Conservation (phyloP, 495 filamentous ascomycete species). For the Filosporella fistucella region DNA sequence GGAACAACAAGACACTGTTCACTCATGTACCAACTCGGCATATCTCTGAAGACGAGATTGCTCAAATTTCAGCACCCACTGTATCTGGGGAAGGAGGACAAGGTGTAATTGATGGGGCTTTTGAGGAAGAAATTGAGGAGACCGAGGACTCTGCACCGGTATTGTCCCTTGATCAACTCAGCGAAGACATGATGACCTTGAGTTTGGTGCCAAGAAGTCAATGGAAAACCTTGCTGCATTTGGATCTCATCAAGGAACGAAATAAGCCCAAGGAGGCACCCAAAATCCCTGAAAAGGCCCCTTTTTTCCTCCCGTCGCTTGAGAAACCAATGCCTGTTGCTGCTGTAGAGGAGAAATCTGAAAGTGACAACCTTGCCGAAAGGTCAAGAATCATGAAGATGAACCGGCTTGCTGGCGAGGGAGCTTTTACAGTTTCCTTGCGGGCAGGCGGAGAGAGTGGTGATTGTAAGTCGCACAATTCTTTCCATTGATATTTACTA, state of each 20-base stretch:
- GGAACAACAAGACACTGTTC: slow-evolving; percentile 91
- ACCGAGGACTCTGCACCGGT: slow-evolving; percentile 38
- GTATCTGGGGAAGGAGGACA: slow-evolving; percentile 80
- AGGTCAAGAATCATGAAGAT: slow-evolving; percentile 50
- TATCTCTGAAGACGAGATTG: slow-evolving; percentile 70
- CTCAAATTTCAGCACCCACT: slow-evolving; percentile 57
- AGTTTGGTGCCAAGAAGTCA: slow-evolving; percentile 81
- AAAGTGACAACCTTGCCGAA: slow-evolving; percentile 34
- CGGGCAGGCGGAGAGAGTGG: slow-evolving; percentile 37
- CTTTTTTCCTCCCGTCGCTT: slow-evolving; percentile 87
- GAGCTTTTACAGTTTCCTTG: slow-evolving; percentile 58
- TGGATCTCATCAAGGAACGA: slow-evolving; percentile 83
- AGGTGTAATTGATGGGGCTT: slow-evolving; percentile 65
- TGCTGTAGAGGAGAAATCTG: slow-evolving; percentile 12
- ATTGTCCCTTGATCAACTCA: slow-evolving; percentile 67
- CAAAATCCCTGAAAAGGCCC: slow-evolving; percentile 88
- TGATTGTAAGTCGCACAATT: slow-evolving; percentile 40
- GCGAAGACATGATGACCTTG: slow-evolving; percentile 74
- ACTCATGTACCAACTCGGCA: slow-evolving; percentile 78
- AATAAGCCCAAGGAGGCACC: slow-evolving; percentile 93
- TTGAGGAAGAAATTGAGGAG: slow-evolving; percentile 48
- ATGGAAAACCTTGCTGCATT: slow-evolving; percentile 90
- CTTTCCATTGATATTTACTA: slow-evolving; percentile 12
- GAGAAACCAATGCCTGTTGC: slow-evolving; percentile 29
- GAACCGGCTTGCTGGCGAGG: slow-evolving; percentile 27